Percentiles rank a stretch among this genome's conserved stretches.
Conservation (phyloP, 129 eudicot genomes). For the Flaveria trinervia region DNA sequence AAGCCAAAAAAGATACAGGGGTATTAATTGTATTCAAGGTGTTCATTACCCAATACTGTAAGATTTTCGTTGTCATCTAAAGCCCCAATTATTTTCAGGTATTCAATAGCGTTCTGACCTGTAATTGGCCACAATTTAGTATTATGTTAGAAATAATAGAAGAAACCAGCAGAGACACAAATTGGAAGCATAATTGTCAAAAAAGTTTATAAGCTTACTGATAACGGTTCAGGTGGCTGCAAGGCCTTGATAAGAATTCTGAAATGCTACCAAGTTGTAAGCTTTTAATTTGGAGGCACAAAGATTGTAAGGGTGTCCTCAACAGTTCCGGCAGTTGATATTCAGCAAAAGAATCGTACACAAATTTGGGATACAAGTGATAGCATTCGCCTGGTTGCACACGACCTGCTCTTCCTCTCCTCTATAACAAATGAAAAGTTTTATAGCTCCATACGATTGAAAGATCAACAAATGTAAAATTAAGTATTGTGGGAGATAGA, state of each 20-base stretch:
- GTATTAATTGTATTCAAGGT: background rate
- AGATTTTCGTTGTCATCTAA: slow-evolving; percentile 90
- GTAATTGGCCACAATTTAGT: slow-evolving; percentile 23
- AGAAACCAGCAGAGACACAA: slow-evolving; percentile 5
- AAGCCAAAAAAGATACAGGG: background rate
- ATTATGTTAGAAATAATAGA: background rate
- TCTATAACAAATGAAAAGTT: slow-evolving; percentile 40
- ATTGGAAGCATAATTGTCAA: background rate
- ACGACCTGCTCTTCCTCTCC: slow-evolving; percentile 99
- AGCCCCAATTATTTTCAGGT: slow-evolving; percentile 89
- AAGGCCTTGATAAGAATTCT: slow-evolving; percentile 83
- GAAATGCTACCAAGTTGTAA: slow-evolving; percentile 89
- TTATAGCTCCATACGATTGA: slow-evolving; percentile 7
- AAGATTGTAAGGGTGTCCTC: slow-evolving; percentile 94
- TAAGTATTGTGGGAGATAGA: background rate
- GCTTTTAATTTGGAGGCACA: slow-evolving; percentile 92
- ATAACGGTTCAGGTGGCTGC: slow-evolving; percentile 90
- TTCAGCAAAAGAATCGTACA: slow-evolving; percentile 79
- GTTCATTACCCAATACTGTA: slow-evolving; percentile 67
- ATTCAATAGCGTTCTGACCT: slow-evolving; percentile 94
- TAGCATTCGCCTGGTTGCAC: slow-evolving; percentile 97
- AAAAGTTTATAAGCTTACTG: slow-evolving; percentile 54
- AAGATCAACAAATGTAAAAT: background rate
- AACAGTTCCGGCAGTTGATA: slow-evolving; percentile 93
- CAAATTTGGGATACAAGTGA: slow-evolving; percentile 86